Base-by-base conservation (phyloP, 2,329 filamentous ascomycete genomes). In the Aspergillus udagawae region DNA sequence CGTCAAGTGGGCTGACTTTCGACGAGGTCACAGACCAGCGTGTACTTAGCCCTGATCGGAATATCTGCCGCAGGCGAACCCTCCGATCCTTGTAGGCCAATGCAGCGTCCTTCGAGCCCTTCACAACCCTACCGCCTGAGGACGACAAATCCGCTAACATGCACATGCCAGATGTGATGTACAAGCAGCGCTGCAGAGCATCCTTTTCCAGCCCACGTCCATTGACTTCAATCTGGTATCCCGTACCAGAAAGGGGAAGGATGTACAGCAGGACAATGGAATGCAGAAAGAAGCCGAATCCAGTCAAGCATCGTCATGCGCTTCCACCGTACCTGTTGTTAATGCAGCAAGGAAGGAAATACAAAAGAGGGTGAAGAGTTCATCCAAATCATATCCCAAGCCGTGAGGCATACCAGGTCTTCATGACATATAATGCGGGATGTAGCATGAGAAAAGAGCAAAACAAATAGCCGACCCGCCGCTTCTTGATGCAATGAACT, bases 391-490 rank as follows among this genome's bases (percentile, higher is more conserved):
- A 71, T 75, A 74, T 75, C 74, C 73, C 71, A 69, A 71, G 77
- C 77, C 77, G 77, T 66, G 77, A 79, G 77, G 77, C 77, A 71
- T 63, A 75, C 75, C 75, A 74, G 67, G 72, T 79, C 76, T 79
- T 78, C 70, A 73, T 74, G 73, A 77, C 72, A 74, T 75, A 74
- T 73, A 76, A 63, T 74, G 71, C 66, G 70, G 70, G 73, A 70
- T 65, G 63, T 67, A 63, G 72, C 67, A 65, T 67, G 69, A 67
- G 67, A 71, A 60, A 67, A 54, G 67, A 68, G 62, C 67, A 69
- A 70, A 70, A 70, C 70, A 77, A 65, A 74, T 67, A 77, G 75
- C 76, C 75, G 75, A 73, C 76, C 76, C 75, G 75, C 75, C 75
- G 75, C 74, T 76, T 73, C 70, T 76, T 72, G 60, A 77, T 77